These are phyloP conservation scores for Pseudogymnoascus sp. DNA, from an alignment of 2,329 filamentous ascomycete species.

Conservation along the genomic window DNA sequence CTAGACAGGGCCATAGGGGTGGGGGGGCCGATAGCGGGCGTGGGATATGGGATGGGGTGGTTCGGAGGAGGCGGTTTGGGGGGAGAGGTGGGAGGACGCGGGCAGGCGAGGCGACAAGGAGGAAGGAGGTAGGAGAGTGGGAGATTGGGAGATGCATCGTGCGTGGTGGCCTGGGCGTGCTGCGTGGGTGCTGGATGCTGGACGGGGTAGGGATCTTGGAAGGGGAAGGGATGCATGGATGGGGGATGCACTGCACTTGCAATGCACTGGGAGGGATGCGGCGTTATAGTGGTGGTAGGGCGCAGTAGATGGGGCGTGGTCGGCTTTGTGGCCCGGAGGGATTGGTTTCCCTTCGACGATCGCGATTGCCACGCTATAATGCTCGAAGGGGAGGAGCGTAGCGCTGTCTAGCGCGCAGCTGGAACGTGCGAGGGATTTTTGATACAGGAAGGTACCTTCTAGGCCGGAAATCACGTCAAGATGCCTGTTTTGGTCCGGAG, in stretches of 20 bases:
- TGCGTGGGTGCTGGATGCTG: neutral
- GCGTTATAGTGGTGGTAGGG: neutral
- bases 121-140: neutral
- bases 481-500: neutral
- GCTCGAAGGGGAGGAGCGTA: neutral
- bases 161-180: neutral
- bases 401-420: neutral
- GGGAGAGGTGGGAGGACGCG: neutral
- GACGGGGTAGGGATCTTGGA: neutral
- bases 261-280: neutral
- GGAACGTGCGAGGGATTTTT: neutral
- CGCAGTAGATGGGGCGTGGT: neutral
- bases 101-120: neutral
- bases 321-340: conserved; percentile 1
- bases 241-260: neutral
- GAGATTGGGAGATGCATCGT: neutral
- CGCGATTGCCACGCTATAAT: neutral
- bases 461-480: conserved; percentile 1
- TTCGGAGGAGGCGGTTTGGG: neutral
- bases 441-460: neutral
- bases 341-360: neutral
- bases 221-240: neutral
- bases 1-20: neutral
- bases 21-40: conserved; percentile 2
- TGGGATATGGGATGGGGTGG: neutral